phyloP scores from a whole-genome alignment of 108 stramenopile species.

The Cyclotella baltica region DNA sequence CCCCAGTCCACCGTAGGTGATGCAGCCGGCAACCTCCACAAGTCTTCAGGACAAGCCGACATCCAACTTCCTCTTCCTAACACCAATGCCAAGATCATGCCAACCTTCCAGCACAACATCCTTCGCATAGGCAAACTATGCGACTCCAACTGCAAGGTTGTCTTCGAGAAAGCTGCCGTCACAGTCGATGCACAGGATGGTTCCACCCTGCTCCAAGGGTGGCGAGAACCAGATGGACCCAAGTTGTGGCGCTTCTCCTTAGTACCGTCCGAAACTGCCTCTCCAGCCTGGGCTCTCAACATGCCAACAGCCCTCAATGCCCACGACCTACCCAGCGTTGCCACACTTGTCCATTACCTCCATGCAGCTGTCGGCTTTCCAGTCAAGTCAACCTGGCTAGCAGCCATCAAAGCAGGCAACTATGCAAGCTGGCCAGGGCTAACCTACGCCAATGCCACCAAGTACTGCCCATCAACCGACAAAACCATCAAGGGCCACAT shows the following conservation, averaged over 20 bases:
- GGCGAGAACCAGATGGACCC: constrained; percentile 5
- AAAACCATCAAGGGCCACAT: constrained; percentile 21
- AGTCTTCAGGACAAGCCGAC: neutral
- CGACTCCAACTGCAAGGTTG: neutral
- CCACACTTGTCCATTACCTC: constrained; percentile 6
- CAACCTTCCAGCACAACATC: constrained; percentile 16
- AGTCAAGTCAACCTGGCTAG: constrained; percentile 26
- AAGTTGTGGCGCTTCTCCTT: constrained; percentile 16
- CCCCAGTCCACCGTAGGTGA: neutral
- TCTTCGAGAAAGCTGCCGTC: constrained; percentile 7
- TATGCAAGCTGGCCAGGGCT: constrained; percentile 17
- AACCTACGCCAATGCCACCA: constrained; percentile 21
- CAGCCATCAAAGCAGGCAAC: constrained; percentile 31
- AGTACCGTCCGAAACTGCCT: neutral
- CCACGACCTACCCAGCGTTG: constrained; percentile 11
- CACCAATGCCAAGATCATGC: constrained; percentile 29
- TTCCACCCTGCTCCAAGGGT: constrained; percentile 8
- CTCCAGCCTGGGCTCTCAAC: neutral
- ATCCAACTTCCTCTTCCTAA: neutral
- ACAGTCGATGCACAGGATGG: constrained; percentile 4
- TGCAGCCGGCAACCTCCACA: neutral
- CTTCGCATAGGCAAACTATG: constrained; percentile 8
- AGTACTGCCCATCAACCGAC: constrained; percentile 12
- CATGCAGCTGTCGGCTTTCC: constrained; percentile 26
- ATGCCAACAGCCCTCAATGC: constrained; percentile 9